Percentiles rank a stretch among this genome's conserved stretches.
Evolutionary conservation across 805 yeast genomes (phyloP).

Genomic region (Candida broadrunensis): DNA sequence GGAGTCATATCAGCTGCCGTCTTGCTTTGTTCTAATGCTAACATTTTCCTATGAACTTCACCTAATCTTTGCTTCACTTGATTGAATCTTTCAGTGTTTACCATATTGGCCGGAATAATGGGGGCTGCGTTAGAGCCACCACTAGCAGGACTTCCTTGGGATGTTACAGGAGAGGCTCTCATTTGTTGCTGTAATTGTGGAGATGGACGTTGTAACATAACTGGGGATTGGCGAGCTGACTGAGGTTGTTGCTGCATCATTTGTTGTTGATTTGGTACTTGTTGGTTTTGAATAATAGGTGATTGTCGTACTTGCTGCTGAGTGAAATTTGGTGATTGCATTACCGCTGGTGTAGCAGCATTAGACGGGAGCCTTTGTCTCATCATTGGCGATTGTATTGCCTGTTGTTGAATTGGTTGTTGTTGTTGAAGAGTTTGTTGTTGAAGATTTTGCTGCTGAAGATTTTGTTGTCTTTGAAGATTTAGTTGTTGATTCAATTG

Average conservation of each 20-base stretch:
- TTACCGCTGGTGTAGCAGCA: slow-evolving; percentile 1
- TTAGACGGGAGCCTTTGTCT: slow-evolving; percentile 2
- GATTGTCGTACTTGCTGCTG: slow-evolving; percentile 5
- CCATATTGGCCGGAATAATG: slow-evolving; percentile 14
- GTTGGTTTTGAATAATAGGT: slow-evolving; percentile 3
- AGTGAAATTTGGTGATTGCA: slow-evolving; percentile 4
- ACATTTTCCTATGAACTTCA: slow-evolving; percentile 49
- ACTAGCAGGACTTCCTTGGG: not conserved
- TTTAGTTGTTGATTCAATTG: slow-evolving; percentile 8
- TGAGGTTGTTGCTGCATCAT: slow-evolving; percentile 1
- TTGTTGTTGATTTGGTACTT: not conserved
- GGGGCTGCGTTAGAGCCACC: slow-evolving; percentile 2
- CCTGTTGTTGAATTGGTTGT: slow-evolving; percentile 4
- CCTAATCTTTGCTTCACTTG: slow-evolving; percentile 45
- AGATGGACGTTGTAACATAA: not conserved
- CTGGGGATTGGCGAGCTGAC: not conserved
- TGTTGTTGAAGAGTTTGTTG: slow-evolving; percentile 8
- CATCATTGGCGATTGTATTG: not conserved
- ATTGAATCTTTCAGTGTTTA: slow-evolving; percentile 38
- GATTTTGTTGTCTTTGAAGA: not conserved
- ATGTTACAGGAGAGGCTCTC: not conserved
- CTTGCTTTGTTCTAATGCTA: slow-evolving; percentile 48
- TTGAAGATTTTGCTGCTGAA: slow-evolving; percentile 21
- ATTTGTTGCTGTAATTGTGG: slow-evolving; percentile 3
- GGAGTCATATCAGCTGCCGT: slow-evolving; percentile 42